Percentiles rank a stretch among this genome's conserved stretches.
Conservation (phyloP, 352 stramenopile genomes). For the Phytophthora melonis region DNA sequence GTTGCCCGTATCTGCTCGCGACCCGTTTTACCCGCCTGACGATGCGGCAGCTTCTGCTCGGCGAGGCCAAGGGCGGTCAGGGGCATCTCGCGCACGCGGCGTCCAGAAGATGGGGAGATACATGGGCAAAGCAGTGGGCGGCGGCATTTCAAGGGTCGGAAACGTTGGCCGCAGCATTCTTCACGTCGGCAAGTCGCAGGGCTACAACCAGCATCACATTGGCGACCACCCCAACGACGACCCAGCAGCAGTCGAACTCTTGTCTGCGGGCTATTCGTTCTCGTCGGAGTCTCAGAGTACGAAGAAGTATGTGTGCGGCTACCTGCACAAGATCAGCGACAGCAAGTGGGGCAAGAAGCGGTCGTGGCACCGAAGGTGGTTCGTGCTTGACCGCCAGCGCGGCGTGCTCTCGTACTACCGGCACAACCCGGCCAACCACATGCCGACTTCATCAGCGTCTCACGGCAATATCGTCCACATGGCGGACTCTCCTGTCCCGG, state of each 20-base stretch:
- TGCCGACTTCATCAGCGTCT: constrained; percentile 51
- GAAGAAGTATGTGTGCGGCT: constrained; percentile 85
- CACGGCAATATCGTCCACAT: constrained; percentile 83
- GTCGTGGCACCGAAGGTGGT: constrained; percentile 88
- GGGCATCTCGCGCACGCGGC: constrained; percentile 46
- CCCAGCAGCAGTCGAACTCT: constrained; percentile 39
- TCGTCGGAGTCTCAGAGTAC: constrained; percentile 83
- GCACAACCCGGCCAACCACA: constrained; percentile 80
- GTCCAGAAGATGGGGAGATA: constrained; percentile 84
- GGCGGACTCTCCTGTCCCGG: constrained; percentile 47
- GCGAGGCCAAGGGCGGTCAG: constrained; percentile 30
- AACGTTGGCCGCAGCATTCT: constrained; percentile 83
- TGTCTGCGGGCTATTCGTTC: constrained; percentile 66
- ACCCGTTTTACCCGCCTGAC: constrained; percentile 35
- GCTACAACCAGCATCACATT: constrained; percentile 20
- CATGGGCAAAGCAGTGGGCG: constrained; percentile 80
- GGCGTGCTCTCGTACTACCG: constrained; percentile 86
- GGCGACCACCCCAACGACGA: constrained; percentile 35
- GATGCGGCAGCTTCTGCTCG: constrained; percentile 18
- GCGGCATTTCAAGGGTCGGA: constrained; percentile 82
- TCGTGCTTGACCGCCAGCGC: constrained; percentile 80
- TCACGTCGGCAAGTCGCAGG: constrained; percentile 68
- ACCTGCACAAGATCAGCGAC: constrained; percentile 89
- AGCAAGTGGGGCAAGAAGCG: constrained; percentile 85
- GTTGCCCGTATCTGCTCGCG: constrained; percentile 20